phyloP scores from a whole-genome alignment of 169 alveolate species.

The Plasmodium ovale region DNA sequence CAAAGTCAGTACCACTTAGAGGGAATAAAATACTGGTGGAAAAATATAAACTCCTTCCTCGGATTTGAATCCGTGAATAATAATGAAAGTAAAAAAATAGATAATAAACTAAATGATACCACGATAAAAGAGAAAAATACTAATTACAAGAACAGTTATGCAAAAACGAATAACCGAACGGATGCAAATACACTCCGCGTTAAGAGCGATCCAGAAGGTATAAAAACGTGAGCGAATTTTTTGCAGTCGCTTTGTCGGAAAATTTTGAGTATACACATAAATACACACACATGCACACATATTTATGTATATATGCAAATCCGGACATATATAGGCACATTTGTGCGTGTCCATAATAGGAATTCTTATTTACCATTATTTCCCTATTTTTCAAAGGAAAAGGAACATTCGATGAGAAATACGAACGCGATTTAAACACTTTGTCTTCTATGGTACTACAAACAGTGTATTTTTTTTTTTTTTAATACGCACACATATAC shows the following conservation, averaged over 20 bases:
- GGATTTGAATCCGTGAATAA: constrained; percentile 35
- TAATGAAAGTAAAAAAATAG: constrained; percentile 49
- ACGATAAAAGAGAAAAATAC: constrained; percentile 8
- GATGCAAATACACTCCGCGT: constrained; percentile 7
- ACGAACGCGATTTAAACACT: constrained; percentile 51
- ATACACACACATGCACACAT: neutral
- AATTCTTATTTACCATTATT: neutral
- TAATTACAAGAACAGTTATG: constrained; percentile 36
- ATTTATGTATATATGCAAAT: neutral
- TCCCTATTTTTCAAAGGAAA: constrained; percentile 24
- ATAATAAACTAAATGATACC: constrained; percentile 7
- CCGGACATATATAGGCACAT: no score
- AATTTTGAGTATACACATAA: no score
- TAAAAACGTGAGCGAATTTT: neutral
- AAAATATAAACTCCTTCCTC: constrained; percentile 56
- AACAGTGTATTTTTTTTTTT: neutral
- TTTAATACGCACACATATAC: neutral
- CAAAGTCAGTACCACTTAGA: constrained; percentile 73
- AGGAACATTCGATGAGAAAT: constrained; percentile 65
- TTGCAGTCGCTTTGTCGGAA: no score
- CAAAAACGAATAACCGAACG: neutral
- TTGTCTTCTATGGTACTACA: constrained; percentile 72
- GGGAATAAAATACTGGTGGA: constrained; percentile 76
- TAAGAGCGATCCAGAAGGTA: constrained; percentile 27
- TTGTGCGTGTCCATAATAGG: neutral